Evolutionary conservation across 371 early-diverging fungal species (phyloP).

Genomic region (Rhizopus sp.): DNA sequence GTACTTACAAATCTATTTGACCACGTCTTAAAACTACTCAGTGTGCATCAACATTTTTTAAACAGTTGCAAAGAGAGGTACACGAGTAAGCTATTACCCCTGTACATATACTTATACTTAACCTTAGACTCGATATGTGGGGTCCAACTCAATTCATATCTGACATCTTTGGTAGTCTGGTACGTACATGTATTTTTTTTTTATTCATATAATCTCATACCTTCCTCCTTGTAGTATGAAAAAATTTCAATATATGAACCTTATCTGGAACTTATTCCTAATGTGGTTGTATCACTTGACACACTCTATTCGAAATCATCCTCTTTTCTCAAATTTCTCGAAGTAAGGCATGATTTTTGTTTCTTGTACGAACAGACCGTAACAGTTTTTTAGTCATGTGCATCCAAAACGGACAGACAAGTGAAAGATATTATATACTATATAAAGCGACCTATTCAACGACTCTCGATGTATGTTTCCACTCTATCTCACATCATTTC

Average conservation of each 20-base stretch:
- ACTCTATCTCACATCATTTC: constrained; percentile 7
- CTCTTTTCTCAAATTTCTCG: constrained; percentile 23
- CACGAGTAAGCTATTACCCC: background rate
- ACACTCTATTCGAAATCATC: constrained; percentile 19
- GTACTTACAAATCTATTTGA: constrained; percentile 9
- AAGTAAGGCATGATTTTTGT: constrained; percentile 15
- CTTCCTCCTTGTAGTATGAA: constrained; percentile 20
- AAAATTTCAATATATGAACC: constrained; percentile 17
- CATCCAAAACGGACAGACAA: background rate
- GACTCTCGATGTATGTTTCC: constrained; percentile 7
- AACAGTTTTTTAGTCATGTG: background rate
- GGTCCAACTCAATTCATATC: constrained; percentile 38
- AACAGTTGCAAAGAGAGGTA: constrained; percentile 22
- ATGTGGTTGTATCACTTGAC: constrained; percentile 24
- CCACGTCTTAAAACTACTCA: constrained; percentile 5
- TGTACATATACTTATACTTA: background rate
- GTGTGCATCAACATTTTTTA: constrained; percentile 19
- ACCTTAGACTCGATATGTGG: constrained; percentile 31
- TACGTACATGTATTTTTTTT: constrained; percentile 9
- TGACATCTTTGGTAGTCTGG: constrained; percentile 30
- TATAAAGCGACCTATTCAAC: constrained; percentile 15
- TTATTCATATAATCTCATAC: background rate
- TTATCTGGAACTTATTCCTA: constrained; percentile 20
- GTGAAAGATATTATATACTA: constrained; percentile 15
- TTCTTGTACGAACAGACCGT: background rate